Evolutionary conservation across 2,329 filamentous ascomycete genomes (phyloP), one percentile per base, ranked within the genome.

Genomic region (Neodidymelliopsis sp.): DNA sequence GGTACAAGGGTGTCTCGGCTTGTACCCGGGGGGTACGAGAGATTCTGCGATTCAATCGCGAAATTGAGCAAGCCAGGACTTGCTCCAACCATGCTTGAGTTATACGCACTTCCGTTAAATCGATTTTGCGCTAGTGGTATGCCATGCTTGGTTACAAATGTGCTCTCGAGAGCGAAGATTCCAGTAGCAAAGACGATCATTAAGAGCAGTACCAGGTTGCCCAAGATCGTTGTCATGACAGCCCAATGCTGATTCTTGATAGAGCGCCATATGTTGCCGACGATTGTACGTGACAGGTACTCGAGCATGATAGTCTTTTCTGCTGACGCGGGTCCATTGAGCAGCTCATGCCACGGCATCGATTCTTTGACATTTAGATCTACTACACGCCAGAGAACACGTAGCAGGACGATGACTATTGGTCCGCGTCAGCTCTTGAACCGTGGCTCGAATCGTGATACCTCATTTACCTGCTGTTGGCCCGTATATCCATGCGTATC

Each of bases 101-200:
- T 30, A 19, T 34, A 44, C 10, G 23, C 19, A 11, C 40, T 44
- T 11, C 28, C 25, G 29, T 44, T 44, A 23, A 36, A 22, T 13
- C 20, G 13, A 15, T 35, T 36, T 2, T 16, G 5, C 4, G 28
- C 13, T 4, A 43, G 20, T 3, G 12, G 40, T 13, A 43, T 15
- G 9, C 24, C 30, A 8, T 22, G 19, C 6, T 35, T 6, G 10
- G 18, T 27, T 13, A 35, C 30, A 4, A 34, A 12, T 5, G 30
- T 43, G n/a, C 11, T 13, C 22, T 43, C 29, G 10, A 43, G 40
- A 2, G 13, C 19, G 30, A 43, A 43, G 6, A 43, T 29, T n/a
- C 40, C 40, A 4, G 40, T 35, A 10, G 22, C 22, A 15, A 43
- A 43, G 20, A 43, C 24, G n/a, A 35, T n/a, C 40, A 28, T 35